Evolutionary conservation across 352 stramenopile species (phyloP).

Genomic region (Globisporangium megalacanthum): DNA sequence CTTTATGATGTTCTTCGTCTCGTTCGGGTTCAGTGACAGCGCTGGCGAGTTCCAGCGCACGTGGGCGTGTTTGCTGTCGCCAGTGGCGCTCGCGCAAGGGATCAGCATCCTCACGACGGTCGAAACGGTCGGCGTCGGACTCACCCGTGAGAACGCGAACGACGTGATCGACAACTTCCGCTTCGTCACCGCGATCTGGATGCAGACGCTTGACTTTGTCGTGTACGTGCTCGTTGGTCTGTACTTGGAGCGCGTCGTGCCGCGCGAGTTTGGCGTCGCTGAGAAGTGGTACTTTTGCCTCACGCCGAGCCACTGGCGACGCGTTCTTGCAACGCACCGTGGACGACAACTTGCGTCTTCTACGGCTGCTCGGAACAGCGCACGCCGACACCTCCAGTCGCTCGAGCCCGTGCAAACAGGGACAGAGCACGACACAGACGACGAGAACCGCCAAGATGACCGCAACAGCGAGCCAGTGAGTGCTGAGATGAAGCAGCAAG

Average conservation of each 20-base stretch:
- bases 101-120: constrained; percentile 55
- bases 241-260: constrained; percentile 92
- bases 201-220: constrained; percentile 88
- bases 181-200: constrained; percentile 56
- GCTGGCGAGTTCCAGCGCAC: constrained; percentile 20
- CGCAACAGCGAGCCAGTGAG: constrained; percentile 24
- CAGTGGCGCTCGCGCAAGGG: constrained; percentile 69
- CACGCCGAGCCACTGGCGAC: constrained; percentile 60
- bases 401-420: background rate
- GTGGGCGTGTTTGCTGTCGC: constrained; percentile 47
- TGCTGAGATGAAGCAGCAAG: constrained; percentile 43
- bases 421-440: background rate
- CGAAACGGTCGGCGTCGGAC: constrained; percentile 42
- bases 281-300: constrained; percentile 90
- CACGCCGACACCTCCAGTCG: background rate
- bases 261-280: constrained; percentile 87
- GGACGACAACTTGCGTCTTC: background rate
- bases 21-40: constrained; percentile 62
- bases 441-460: background rate
- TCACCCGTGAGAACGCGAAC: constrained; percentile 30
- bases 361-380: background rate
- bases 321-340: background rate
- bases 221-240: constrained; percentile 80
- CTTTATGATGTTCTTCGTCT: constrained; percentile 79
- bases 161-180: constrained; percentile 42